Conservation (phyloP, 345 rosid species). For the Rhodomyrtus tomentosa region DNA sequence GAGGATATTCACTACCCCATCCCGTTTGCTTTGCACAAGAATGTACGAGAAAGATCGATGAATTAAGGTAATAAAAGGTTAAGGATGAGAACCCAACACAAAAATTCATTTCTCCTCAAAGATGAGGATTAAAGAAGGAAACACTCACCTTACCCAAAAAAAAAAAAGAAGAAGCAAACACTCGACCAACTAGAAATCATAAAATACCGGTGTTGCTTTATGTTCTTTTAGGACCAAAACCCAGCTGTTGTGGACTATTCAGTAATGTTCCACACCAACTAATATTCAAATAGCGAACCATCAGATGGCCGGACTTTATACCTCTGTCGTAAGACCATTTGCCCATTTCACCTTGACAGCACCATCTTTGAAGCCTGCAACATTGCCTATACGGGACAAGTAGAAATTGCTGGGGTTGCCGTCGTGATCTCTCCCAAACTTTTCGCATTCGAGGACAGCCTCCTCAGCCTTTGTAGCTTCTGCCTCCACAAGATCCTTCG, state of each 20-base stretch:
- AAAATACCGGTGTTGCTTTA: neutral
- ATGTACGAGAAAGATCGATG: neutral
- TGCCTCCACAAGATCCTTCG: constrained; percentile 4
- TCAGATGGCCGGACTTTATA: neutral
- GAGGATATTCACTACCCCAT: neutral
- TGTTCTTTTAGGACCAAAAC: neutral
- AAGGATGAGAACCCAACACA: neutral
- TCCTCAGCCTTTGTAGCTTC: constrained; percentile 6
- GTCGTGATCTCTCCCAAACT: constrained; percentile 3
- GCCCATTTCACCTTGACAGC: constrained; percentile 78
- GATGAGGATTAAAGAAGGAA: neutral
- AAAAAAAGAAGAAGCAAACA: too few relatives aligned
- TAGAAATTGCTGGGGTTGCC: constrained; percentile 14
- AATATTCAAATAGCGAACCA: neutral
- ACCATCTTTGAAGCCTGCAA: constrained; percentile 63
- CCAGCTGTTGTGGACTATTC: neutral
- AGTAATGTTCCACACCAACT: neutral
- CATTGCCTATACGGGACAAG: constrained; percentile 59
- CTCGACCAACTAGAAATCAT: neutral
- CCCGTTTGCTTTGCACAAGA: neutral
- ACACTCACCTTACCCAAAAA: too few relatives aligned
- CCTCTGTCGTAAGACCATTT: constrained; percentile 50
- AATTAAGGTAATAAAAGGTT: neutral
- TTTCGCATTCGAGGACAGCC: constrained; percentile 6
- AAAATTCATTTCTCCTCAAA: neutral